Evolutionary conservation across 768 basidiomycete species (phyloP).

Genomic region (Lactarius quietus): DNA sequence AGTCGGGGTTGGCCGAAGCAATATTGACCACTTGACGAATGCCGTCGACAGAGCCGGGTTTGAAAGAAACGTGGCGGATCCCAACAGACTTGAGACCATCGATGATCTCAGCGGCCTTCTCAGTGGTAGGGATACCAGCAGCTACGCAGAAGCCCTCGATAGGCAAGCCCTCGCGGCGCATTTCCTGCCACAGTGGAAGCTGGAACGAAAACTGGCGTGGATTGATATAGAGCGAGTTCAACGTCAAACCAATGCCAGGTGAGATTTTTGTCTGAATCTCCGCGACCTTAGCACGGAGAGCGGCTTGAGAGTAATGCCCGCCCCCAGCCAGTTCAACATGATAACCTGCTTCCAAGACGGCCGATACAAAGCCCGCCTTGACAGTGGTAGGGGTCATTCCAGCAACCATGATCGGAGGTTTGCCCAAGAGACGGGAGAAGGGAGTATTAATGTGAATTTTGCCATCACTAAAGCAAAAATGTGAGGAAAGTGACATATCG

Average conservation of each 20-base stretch:
- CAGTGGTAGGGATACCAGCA: conserved; percentile 93
- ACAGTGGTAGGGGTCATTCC: conserved; percentile 99
- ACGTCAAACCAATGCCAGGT: conserved; percentile 85
- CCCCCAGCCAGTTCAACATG: conserved; percentile 98
- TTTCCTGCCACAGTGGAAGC: conserved; percentile 95
- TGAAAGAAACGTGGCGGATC: conserved; percentile 96
- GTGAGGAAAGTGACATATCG: background rate
- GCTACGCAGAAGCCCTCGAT: conserved; percentile 99
- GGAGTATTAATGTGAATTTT: conserved; percentile 91
- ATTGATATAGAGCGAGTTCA: conserved; percentile 97
- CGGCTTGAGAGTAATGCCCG: conserved; percentile 90
- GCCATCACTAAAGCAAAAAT: conserved; percentile 66
- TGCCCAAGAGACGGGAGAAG: conserved; percentile 93
- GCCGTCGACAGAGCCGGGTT: conserved; percentile 97
- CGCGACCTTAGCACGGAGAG: conserved; percentile 86
- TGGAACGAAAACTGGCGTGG: conserved; percentile 97
- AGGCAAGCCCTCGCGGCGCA: conserved; percentile 92
- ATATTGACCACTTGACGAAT: conserved; percentile 97
- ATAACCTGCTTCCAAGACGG: conserved; percentile 88
- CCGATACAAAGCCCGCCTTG: conserved; percentile 90
- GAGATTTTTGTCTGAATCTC: conserved; percentile 87
- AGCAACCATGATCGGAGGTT: conserved; percentile 98
- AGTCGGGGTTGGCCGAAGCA: conserved; percentile 89
- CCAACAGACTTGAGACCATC: conserved; percentile 74
- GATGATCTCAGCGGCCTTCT: conserved; percentile 97